Base-by-base conservation (phyloP, 2,329 filamentous ascomycete genomes). In the Fusarium sarcochroum region DNA sequence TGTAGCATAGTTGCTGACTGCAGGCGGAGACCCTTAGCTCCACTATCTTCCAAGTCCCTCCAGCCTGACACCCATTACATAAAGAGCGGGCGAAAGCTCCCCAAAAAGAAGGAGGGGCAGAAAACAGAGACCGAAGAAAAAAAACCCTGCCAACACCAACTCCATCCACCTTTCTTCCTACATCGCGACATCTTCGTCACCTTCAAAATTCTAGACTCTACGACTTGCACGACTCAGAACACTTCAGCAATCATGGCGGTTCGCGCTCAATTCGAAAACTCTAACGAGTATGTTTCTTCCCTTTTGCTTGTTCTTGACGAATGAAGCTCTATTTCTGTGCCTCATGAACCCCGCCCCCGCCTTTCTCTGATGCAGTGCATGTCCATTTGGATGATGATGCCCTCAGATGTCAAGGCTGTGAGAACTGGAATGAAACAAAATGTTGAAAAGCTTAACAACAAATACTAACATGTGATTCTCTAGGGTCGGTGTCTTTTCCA, bases 401-500 rank as follows among this genome's bases (percentile, higher is more conserved):
- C 48, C 30, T 25, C 17, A 37, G 38, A 41, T 13, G 21, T 47
- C 25, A 17, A 17, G 23, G 40, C 14, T 20, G 27, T 30, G 27
- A 30, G 27, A 13, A 13, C 10, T 30, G 10, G 27, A 30, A 30
- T 13, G 27, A 30, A 30, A 10, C 27, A 30, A 30, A 11, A 30
- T 30, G 3, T 30, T 30, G 27, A 30, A 30, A 56, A 46, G 11
- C 37, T n/a, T 15, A 45, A 17, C 21, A 20, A 10, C 14, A 32
- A 10, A 13, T 52, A 15, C 68, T 74, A 35, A 74, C 56, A 18
- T 51, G 25, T 1, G 21, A 25, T 58, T 30, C 25, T 37, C 32
- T 76, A 98, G 94, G 84, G 93, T 99, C 79, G 96, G 96, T 80
- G 96, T 98, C 78, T 99, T 99, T 82, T 84, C 94, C 65, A 97